phyloP scores from a whole-genome alignment of 306 rosid genomes.

The Lupinus albus region DNA sequence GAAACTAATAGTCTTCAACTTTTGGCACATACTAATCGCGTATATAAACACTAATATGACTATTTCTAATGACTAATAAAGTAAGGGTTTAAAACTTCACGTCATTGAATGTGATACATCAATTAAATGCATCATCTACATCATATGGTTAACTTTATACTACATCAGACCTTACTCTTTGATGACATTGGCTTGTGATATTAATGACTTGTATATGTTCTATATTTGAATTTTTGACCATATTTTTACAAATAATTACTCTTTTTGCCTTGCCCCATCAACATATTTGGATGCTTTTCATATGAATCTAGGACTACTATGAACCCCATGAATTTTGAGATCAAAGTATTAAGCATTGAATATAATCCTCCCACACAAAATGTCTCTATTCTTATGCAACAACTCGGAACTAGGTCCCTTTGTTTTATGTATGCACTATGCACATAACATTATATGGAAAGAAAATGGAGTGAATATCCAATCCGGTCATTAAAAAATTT shows the following conservation, averaged over 20 bases:
- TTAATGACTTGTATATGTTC: neutral
- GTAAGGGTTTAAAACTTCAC: neutral
- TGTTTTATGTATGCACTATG: constrained; percentile 23
- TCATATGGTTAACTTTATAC: neutral
- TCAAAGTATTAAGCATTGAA: constrained; percentile 7
- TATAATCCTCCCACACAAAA: neutral
- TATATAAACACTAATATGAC: neutral
- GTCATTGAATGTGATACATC: constrained; percentile 9
- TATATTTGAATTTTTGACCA: neutral
- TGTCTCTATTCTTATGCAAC: no score
- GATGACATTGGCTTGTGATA: neutral
- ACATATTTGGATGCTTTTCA: neutral
- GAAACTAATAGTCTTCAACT: neutral
- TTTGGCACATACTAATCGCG: neutral
- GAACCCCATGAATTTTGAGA: neutral
- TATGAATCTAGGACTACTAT: neutral
- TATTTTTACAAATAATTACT: neutral
- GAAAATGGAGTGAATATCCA: no score
- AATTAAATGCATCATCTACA: neutral
- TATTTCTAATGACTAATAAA: neutral
- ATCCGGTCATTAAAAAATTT: no score
- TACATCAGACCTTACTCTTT: neutral
- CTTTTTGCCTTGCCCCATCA: neutral
- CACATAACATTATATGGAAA: constrained; percentile 27
- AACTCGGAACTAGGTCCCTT: neutral